phyloP scores from a whole-genome alignment of 2,329 filamentous ascomycete genomes.

The Aspergillus awamori region DNA sequence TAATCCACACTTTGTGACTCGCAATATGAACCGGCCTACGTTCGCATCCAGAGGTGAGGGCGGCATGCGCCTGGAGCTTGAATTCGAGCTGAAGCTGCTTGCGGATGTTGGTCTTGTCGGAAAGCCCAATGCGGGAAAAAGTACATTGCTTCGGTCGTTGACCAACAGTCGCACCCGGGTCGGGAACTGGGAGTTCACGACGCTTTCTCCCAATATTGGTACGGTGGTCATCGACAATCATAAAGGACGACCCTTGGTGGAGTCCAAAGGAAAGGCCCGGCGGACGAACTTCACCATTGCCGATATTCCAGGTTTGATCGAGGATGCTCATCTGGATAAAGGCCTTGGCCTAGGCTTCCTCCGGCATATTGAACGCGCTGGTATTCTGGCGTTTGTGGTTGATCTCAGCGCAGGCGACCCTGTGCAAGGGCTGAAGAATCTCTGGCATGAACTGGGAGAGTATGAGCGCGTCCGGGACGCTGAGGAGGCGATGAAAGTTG shows the following conservation, averaged over 20 bases:
- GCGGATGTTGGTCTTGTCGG: slow-evolving; percentile 95
- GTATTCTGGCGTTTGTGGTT: slow-evolving; percentile 89
- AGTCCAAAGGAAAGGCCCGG: slow-evolving; percentile 54
- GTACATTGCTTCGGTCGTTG: slow-evolving; percentile 82
- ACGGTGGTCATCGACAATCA: slow-evolving; percentile 91
- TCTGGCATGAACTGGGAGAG: slow-evolving; percentile 88
- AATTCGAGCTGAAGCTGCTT: slow-evolving; percentile 91
- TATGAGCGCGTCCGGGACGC: slow-evolving; percentile 82
- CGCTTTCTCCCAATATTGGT: slow-evolving; percentile 90
- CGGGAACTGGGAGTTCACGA: slow-evolving; percentile 96
- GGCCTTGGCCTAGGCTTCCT: slow-evolving; percentile 90
- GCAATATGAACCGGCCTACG: slow-evolving; percentile 73
- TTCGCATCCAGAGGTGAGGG: slow-evolving; percentile 86
- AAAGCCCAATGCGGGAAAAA: slow-evolving; percentile 94
- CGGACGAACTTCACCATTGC: slow-evolving; percentile 88
- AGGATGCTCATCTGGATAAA: slow-evolving; percentile 88
- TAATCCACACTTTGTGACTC: slow-evolving; percentile 88
- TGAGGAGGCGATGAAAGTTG: slow-evolving; percentile 66
- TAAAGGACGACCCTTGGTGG: slow-evolving; percentile 68
- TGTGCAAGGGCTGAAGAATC: slow-evolving; percentile 72
- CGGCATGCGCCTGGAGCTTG: slow-evolving; percentile 75
- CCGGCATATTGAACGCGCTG: slow-evolving; percentile 89
- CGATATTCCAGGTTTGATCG: slow-evolving; percentile 91
- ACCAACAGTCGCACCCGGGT: slow-evolving; percentile 87
- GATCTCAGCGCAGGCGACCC: slow-evolving; percentile 81